Evolutionary conservation across 2,329 filamentous ascomycete species (phyloP), one percentile per base, ranked within the genome.

Genomic region (Alternaria sp.): DNA sequence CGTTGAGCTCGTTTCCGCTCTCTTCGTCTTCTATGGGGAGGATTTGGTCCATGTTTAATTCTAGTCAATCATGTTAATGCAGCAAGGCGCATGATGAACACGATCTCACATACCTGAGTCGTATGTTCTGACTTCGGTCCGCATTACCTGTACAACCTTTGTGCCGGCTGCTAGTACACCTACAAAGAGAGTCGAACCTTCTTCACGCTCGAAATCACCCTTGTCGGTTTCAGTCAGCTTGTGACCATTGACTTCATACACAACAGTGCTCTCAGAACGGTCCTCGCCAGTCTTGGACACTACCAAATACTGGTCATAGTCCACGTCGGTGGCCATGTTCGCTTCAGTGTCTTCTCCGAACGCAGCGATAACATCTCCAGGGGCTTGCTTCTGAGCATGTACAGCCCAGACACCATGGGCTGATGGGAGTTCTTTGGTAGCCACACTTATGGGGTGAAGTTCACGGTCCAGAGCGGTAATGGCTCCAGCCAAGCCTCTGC

Each of bases 171-270:
- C 90, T 77, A 99, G 86, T 0, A 90, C 90, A 14, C 91, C 92
- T 17, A 95, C 90, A 67, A 96, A 90, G 45, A 98, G 84, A 0
- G 95, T 97, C 31, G 89, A 86, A 26, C 93, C 95, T 62, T 93
- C 92, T 44, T 92, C 91, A 4, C 90, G 88, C 61, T 99, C 96
- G 73, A 98, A 97, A 71, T 99, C 95, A 0, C 93, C 92, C 37
- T 90, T 92, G 34, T 87, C 86, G 7, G 94, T 83, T 37, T 90
- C 87, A 73, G 93, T 89, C 58, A 96, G 88, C 3, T 88, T 88
- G 29, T 88, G 87, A 1, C 85, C 86, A n/a, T 88, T 90, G 37
- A 94, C 81, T 39, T 86, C 85, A 69, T 93, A 93, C 2, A 96
- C 88, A 54, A 91, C 88, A 0, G 92, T 94, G 41, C 87, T 88